Conservation (phyloP, 257 asterid genomes). For the Anisodus acutangulus region DNA sequence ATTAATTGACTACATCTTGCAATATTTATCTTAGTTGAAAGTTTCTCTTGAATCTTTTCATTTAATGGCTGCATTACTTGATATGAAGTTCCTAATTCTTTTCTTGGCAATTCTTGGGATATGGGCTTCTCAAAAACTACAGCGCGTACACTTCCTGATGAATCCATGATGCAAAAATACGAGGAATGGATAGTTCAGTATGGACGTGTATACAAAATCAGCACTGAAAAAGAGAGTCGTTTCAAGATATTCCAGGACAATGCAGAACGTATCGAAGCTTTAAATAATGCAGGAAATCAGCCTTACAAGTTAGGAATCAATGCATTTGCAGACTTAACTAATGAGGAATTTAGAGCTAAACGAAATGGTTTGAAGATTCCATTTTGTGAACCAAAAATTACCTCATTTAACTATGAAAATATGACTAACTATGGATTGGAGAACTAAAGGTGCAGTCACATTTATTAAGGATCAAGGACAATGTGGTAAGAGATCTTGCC, state of each 20-base stretch:
- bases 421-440: slow-evolving; percentile 35
- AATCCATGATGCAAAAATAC: slow-evolving; percentile 9
- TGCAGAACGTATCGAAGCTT: slow-evolving; percentile 27
- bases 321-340: slow-evolving; percentile 35
- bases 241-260: slow-evolving; percentile 36
- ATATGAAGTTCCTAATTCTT: slow-evolving; percentile 14
- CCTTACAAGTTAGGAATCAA: slow-evolving; percentile 34
- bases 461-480: slow-evolving; percentile 39
- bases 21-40: not conserved
- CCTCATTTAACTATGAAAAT: slow-evolving; percentile 34
- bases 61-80: not conserved
- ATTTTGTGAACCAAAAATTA: not conserved
- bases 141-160: slow-evolving; percentile 27
- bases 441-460: slow-evolving; percentile 38
- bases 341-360: slow-evolving; percentile 34
- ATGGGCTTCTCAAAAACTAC: slow-evolving; percentile 27
- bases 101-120: slow-evolving; percentile 27
- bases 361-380: slow-evolving; percentile 33
- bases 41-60: too few relatives aligned
- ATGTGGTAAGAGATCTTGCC: slow-evolving; percentile 30
- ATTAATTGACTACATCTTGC: not conserved
- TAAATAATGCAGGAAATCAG: slow-evolving; percentile 29
- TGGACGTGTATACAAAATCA: slow-evolving; percentile 33
- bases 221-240: slow-evolving; percentile 31
- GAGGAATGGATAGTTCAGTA: slow-evolving; percentile 33